Evolutionary conservation across 2,329 filamentous ascomycete species (phyloP).

Genomic region (Orbilia oligospora): DNA sequence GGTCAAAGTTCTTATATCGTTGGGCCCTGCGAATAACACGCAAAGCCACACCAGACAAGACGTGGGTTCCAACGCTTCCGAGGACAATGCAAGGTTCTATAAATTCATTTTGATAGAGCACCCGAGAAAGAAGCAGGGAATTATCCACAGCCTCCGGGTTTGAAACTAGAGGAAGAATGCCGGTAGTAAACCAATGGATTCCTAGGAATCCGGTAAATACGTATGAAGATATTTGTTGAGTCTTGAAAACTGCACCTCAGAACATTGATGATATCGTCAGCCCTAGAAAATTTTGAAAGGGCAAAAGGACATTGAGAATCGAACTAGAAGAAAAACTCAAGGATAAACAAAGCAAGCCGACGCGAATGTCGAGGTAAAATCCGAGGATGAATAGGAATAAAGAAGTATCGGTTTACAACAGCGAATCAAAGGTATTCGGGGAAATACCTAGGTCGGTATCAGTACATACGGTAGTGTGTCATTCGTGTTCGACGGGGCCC

Average conservation of each 20-base stretch:
- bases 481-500: background rate
- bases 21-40: conserved; percentile 81
- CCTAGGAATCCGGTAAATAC: conserved; percentile 82
- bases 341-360: background rate
- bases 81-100: conserved; percentile 85
- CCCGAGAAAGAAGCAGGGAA: conserved; percentile 90
- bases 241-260: conserved; percentile 74
- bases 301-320: too few species aligned
- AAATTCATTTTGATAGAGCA: conserved; percentile 85
- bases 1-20: conserved; percentile 81
- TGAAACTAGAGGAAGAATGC: conserved; percentile 82
- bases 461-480: conserved; percentile 1
- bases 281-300: background rate
- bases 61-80: conserved; percentile 80
- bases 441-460: background rate
- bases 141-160: conserved; percentile 82
- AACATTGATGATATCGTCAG: background rate
- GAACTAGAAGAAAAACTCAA: too few species aligned
- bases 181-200: conserved; percentile 85
- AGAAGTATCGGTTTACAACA: too few species aligned
- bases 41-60: conserved; percentile 81
- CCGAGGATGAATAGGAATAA: too few species aligned
- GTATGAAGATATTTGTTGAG: conserved; percentile 92
- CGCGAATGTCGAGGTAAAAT: too few species aligned
- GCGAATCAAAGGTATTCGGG: background rate